Conservation (phyloP, 139 green algal species). For the Spirogloea muscicola region DNA sequence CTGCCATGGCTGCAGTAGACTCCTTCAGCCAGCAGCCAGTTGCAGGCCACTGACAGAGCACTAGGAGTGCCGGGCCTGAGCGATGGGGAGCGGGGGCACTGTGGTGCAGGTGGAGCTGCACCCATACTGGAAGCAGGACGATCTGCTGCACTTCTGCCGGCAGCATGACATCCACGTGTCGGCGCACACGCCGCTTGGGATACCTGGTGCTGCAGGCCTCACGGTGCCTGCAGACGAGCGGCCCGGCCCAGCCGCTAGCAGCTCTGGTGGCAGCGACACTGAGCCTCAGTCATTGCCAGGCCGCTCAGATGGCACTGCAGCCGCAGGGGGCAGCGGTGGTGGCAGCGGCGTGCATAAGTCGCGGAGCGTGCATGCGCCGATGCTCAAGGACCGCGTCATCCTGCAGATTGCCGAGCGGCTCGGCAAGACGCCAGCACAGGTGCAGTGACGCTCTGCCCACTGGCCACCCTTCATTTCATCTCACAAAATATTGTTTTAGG, state of each 20-base stretch:
- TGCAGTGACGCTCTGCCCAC: no score
- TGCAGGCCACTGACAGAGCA: no score
- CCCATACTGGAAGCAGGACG: conserved; percentile 81
- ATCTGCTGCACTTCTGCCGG: conserved; percentile 60
- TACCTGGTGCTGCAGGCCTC: conserved; percentile 58
- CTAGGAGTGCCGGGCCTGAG: no score
- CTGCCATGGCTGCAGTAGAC: not conserved
- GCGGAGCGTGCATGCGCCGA: conserved; percentile 4
- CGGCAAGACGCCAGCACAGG: conserved; percentile 62
- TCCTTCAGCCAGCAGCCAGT: no score
- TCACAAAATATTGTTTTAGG: no score
- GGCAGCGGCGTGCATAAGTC: conserved; percentile 25
- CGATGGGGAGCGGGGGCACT: not conserved
- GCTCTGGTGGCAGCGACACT: no score
- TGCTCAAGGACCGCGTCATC: conserved; percentile 45
- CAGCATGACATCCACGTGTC: conserved; percentile 76
- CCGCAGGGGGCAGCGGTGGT: not conserved
- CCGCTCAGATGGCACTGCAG: not conserved
- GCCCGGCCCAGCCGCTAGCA: not conserved
- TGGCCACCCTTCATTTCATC: no score
- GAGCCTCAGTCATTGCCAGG: no score
- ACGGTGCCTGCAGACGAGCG: not conserved
- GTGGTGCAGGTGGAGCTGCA: conserved; percentile 81
- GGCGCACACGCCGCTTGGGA: conserved; percentile 81
- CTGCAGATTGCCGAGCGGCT: conserved; percentile 56